phyloP scores from a whole-genome alignment of 495 filamentous ascomycete genomes.

The Parachaetomium inaequale region DNA sequence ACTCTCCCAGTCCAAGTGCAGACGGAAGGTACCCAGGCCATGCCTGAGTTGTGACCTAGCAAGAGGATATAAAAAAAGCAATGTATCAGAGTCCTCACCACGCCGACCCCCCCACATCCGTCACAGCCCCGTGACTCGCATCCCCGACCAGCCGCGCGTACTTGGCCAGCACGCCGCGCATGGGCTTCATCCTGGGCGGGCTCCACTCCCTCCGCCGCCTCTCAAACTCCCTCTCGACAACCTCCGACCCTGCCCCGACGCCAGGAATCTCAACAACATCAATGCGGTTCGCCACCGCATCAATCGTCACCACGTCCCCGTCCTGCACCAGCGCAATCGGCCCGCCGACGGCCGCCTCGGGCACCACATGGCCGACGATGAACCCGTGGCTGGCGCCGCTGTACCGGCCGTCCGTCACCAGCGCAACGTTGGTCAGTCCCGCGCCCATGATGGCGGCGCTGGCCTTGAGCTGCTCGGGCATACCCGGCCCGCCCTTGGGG shows the following conservation, averaged over 20 bases:
- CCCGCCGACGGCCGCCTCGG: slow-evolving; percentile 79
- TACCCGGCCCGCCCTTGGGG: slow-evolving; percentile 91
- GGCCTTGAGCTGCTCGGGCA: slow-evolving; percentile 96
- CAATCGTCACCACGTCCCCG: slow-evolving; percentile 84
- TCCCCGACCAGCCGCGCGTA: slow-evolving; percentile 65
- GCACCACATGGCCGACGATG: slow-evolving; percentile 91
- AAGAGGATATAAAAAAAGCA: not conserved
- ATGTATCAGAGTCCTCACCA: slow-evolving; percentile 15
- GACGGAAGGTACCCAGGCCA: too few species aligned
- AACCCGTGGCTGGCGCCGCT: slow-evolving; percentile 90
- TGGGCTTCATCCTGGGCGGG: slow-evolving; percentile 67
- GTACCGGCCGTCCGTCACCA: slow-evolving; percentile 93
- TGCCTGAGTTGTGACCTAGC: too few species aligned
- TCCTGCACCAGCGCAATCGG: slow-evolving; percentile 77
- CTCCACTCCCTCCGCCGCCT: slow-evolving; percentile 67
- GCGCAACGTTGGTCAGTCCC: slow-evolving; percentile 77
- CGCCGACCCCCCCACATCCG: slow-evolving; percentile 37
- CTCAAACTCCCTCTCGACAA: slow-evolving; percentile 63
- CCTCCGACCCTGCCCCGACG: slow-evolving; percentile 15
- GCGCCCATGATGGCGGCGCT: slow-evolving; percentile 92
- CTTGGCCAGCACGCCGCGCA: slow-evolving; percentile 84
- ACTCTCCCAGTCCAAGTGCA: too few species aligned
- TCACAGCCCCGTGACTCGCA: slow-evolving; percentile 54
- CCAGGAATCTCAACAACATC: slow-evolving; percentile 53
- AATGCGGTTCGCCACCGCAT: slow-evolving; percentile 74